Conservation (phyloP, 2,329 filamentous ascomycete species). For the Bipolaris victoriae region DNA sequence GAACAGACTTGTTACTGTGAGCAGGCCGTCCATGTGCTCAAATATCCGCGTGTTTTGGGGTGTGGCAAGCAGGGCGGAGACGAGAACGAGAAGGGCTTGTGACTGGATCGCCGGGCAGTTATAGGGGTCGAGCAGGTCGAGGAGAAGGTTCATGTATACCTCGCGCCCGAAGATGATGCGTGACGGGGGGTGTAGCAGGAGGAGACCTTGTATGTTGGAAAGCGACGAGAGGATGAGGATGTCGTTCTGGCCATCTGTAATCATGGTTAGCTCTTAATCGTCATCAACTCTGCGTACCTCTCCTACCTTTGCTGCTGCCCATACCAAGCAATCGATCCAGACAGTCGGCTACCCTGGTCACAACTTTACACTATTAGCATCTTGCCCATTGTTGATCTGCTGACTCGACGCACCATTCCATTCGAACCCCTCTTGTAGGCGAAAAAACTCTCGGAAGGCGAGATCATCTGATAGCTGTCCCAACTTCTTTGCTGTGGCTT, state of each 20-base stretch:
- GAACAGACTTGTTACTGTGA: slow-evolving; percentile 91
- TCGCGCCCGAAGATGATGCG: slow-evolving; percentile 86
- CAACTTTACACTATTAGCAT: slow-evolving; percentile 59
- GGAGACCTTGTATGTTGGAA: slow-evolving; percentile 84
- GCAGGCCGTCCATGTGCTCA: slow-evolving; percentile 86
- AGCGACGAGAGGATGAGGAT: slow-evolving; percentile 85
- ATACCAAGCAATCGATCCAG: slow-evolving; percentile 86
- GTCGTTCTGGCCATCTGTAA: slow-evolving; percentile 77
- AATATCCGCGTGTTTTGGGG: slow-evolving; percentile 91
- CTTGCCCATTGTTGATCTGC: background rate
- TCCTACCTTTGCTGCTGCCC: slow-evolving; percentile 59
- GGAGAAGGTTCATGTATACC: slow-evolving; percentile 93
- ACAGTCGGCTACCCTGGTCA: slow-evolving; percentile 81
- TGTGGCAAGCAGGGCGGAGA: slow-evolving; percentile 83
- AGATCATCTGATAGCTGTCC: slow-evolving; percentile 77
- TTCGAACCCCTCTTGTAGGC: slow-evolving; percentile 94
- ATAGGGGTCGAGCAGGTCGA: slow-evolving; percentile 88
- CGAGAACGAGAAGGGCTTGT: slow-evolving; percentile 85
- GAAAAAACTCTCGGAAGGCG: slow-evolving; percentile 94
- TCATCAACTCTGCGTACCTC: background rate
- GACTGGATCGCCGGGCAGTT: slow-evolving; percentile 94
- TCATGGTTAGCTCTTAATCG: background rate
- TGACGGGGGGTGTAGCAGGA: slow-evolving; percentile 89
- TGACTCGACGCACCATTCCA: slow-evolving; percentile 72
- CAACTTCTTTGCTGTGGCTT: slow-evolving; percentile 57